These are phyloP conservation scores for Phytophthora pseudosyringae DNA, from an alignment of 352 stramenopile genomes.

Conservation along the genomic window DNA sequence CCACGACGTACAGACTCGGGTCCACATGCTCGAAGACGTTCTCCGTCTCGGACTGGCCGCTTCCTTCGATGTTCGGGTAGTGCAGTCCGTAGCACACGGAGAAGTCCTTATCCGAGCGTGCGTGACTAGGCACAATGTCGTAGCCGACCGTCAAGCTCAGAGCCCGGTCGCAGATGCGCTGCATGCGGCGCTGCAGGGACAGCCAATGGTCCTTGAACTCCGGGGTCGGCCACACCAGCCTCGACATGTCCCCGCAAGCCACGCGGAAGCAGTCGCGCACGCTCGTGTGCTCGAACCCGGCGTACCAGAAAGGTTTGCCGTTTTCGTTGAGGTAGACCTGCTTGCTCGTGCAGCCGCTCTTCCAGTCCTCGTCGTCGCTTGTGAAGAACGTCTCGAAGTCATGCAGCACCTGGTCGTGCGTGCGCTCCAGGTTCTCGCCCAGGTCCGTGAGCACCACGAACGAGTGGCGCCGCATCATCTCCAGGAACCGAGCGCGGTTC, in stretches of 20 bases:
- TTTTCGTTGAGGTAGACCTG: slow-evolving; percentile 66
- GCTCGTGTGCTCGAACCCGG: slow-evolving; percentile 61
- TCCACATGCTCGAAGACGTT: slow-evolving; percentile 77
- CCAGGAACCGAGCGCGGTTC: slow-evolving; percentile 53
- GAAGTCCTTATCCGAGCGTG: slow-evolving; percentile 51
- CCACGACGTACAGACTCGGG: slow-evolving; percentile 64
- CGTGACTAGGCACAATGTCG: slow-evolving; percentile 32
- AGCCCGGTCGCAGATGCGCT: slow-evolving; percentile 60
- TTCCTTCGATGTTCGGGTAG: slow-evolving; percentile 62
- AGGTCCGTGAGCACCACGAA: slow-evolving; percentile 70
- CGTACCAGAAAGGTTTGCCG: slow-evolving; percentile 70
- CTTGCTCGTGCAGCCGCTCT: slow-evolving; percentile 57
- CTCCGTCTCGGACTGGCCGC: slow-evolving; percentile 57
- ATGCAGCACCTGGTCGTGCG: slow-evolving; percentile 42
- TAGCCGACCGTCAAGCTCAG: slow-evolving; percentile 61
- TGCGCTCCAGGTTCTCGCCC: slow-evolving; percentile 45
- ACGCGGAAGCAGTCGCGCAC: slow-evolving; percentile 69
- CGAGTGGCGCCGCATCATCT: slow-evolving; percentile 64
- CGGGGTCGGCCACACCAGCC: slow-evolving; percentile 49
- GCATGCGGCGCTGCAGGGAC: slow-evolving; percentile 47
- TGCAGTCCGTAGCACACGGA: slow-evolving; percentile 73
- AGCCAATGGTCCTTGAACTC: slow-evolving; percentile 54
- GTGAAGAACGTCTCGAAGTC: slow-evolving; percentile 60
- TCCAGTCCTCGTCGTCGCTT: slow-evolving; percentile 40
- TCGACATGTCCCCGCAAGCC: slow-evolving; percentile 57